Base-by-base conservation (phyloP, 768 basidiomycete species). In the Fistulinella prunicolor region DNA sequence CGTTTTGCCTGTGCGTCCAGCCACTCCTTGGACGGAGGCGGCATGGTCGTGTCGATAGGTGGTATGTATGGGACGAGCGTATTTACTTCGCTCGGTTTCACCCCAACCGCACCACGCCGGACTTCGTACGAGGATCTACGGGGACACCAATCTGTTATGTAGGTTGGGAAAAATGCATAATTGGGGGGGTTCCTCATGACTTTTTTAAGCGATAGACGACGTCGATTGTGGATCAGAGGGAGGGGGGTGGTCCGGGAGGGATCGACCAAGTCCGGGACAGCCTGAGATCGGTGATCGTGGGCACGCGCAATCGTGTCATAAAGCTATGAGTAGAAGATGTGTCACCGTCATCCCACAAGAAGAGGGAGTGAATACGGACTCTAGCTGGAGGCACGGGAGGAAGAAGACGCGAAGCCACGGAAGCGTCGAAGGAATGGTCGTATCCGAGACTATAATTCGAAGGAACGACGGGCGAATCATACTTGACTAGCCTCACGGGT, bases 241-340 rank as follows among this genome's bases (percentile, higher is more conserved):
- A 51, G 53, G 32, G 48, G 44, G 13, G 46, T 40, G 9, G 52
- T n/a, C 41, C 43, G 38, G 20, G 50, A 45, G 3, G 36, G 56
- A 50, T 53, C 56, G 50, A 55, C 34, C 46, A 45, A 38, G 42
- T 47, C 46, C 6, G 40, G 41, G 2, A 46, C 23, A 21, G 54
- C 35, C 17, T 48, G 37, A 44, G 54, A 61, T 26, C 37, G 58
- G 28, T 50, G 36, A 55, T 68, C 67, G 22, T 65, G 56, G 3
- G 60, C 54, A 36, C 42, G 49, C 29, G 65, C 67, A 13, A 69
- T 42, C 14, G 67, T 49, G 9, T 65, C 57, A 41, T 69, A 67
- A 26, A 69, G 58, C 65, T 67, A 39, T 7, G 44, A 47, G 44
- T 10, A 45, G 28, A 19, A 46, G 3, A 16, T 19, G 38, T n/a